Percentiles rank a stretch among this genome's conserved stretches.
Evolutionary conservation across 768 basidiomycete genomes (phyloP).

Genomic region (Suillus alpinus): DNA sequence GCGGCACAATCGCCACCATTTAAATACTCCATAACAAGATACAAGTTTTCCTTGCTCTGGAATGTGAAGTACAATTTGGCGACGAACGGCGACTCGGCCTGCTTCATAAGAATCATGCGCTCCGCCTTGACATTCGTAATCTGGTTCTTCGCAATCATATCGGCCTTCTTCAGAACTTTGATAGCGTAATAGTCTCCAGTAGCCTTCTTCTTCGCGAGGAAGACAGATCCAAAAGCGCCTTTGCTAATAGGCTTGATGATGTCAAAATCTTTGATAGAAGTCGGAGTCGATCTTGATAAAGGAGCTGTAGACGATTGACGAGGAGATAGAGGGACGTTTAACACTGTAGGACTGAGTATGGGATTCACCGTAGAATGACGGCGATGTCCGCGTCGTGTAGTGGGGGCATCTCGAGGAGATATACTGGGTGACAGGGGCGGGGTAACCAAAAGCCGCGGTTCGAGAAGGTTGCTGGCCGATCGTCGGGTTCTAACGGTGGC

Average conservation of each 20-base stretch:
- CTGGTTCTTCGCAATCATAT: constrained; percentile 99
- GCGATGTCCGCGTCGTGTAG: constrained; percentile 57
- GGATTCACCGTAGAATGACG: constrained; percentile 73
- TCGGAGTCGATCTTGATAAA: constrained; percentile 72
- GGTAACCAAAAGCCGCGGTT: constrained; percentile 65
- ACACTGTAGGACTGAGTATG: constrained; percentile 53
- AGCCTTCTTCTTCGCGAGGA: constrained; percentile 95
- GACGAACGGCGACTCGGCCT: constrained; percentile 97
- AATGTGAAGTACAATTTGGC: constrained; percentile 98
- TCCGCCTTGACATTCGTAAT: constrained; percentile 99
- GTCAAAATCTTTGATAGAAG: constrained; percentile 98
- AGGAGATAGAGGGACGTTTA: constrained; percentile 72
- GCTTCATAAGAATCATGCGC: constrained; percentile 99
- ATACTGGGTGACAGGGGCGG: constrained; percentile 67
- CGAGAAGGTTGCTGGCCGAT: constrained; percentile 62
- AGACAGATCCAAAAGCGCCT: constrained; percentile 97
- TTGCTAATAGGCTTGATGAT: constrained; percentile 99
- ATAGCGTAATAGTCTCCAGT: constrained; percentile 99
- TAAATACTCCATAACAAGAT: constrained; percentile 99
- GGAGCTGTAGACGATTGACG: constrained; percentile 79
- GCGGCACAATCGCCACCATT: constrained; percentile 98
- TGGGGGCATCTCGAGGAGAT: constrained; percentile 50
- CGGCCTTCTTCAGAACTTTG: constrained; percentile 99
- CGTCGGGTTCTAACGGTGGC: constrained; percentile 60
- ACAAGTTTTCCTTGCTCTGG: constrained; percentile 98